Percentiles rank a stretch among this genome's conserved stretches.
Conservation (phyloP, 176 grass and related monocot species). For the Neostapfia colusana region DNA sequence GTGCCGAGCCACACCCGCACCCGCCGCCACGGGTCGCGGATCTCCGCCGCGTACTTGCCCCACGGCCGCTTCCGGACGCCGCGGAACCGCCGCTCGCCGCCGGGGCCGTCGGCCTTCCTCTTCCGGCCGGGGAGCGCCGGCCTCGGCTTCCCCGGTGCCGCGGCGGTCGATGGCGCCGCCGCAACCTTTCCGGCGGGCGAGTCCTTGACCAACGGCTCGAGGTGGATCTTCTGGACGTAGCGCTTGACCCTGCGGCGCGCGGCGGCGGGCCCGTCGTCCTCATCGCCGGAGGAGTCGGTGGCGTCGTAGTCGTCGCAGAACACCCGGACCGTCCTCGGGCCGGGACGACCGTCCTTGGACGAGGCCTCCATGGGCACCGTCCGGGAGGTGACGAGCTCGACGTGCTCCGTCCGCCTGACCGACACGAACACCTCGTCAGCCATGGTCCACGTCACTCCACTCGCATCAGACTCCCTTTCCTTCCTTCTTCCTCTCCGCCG, state of each 20-base stretch:
- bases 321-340: slow-evolving; percentile 48
- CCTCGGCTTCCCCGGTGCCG: background rate
- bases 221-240: slow-evolving; percentile 81
- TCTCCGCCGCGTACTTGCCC: slow-evolving; percentile 99
- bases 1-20: slow-evolving; percentile 95
- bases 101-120: slow-evolving; percentile 45
- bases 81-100: slow-evolving; percentile 63
- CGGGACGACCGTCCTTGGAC: background rate
- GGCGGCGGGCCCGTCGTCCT: slow-evolving; percentile 21
- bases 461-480: slow-evolving; percentile 38
- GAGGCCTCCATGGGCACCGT: background rate
- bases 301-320: slow-evolving; percentile 88
- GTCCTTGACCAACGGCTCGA: slow-evolving; percentile 29
- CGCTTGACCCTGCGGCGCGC: slow-evolving; percentile 52
- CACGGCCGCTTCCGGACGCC: slow-evolving; percentile 82
- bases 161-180: background rate
- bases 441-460: slow-evolving; percentile 44
- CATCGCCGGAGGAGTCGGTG: slow-evolving; percentile 73
- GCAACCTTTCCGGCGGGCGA: background rate
- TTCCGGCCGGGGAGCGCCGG: slow-evolving; percentile 17
- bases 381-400: slow-evolving; percentile 53
- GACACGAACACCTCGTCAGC: slow-evolving; percentile 45
- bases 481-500: background rate
- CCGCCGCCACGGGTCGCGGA: slow-evolving; percentile 81
- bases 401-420: slow-evolving; percentile 70